These are phyloP conservation scores for Penicillium soppii DNA, from an alignment of 495 filamentous ascomycete genomes.

Conservation along the genomic window DNA sequence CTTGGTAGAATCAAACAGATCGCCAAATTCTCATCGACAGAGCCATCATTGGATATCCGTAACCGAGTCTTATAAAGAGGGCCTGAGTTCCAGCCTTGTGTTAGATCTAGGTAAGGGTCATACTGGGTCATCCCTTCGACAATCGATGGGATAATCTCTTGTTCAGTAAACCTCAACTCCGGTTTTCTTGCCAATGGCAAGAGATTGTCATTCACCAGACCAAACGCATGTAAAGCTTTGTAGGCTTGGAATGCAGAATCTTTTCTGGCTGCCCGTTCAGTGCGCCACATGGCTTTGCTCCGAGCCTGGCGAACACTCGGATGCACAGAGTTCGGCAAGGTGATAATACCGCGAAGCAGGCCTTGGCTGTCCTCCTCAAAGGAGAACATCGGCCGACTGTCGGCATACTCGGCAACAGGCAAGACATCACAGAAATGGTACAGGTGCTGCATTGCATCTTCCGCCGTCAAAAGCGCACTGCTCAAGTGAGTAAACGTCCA, in stretches of 20 bases:
- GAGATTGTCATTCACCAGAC: slow-evolving; percentile 76
- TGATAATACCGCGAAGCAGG: slow-evolving; percentile 42
- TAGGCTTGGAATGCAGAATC: slow-evolving; percentile 89
- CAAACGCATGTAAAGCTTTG: slow-evolving; percentile 62
- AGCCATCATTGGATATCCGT: slow-evolving; percentile 25
- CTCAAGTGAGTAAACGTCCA: slow-evolving; percentile 1
- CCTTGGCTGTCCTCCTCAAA: slow-evolving; percentile 30
- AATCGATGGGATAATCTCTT: slow-evolving; percentile 24
- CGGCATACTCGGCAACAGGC: slow-evolving; percentile 53
- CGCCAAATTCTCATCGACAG: slow-evolving; percentile 27
- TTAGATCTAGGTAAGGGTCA: slow-evolving; percentile 66
- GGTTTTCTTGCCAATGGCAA: slow-evolving; percentile 53
- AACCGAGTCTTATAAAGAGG: slow-evolving; percentile 34
- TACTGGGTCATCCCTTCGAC: slow-evolving; percentile 54
- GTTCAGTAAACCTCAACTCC: slow-evolving; percentile 15
- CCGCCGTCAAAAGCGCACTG: slow-evolving; percentile 73
- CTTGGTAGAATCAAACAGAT: slow-evolving; percentile 50
- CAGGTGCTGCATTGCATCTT: slow-evolving; percentile 72
- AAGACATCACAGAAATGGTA: slow-evolving; percentile 77
- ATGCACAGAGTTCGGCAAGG: slow-evolving; percentile 71
- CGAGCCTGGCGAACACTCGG: slow-evolving; percentile 55
- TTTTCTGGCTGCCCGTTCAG: slow-evolving; percentile 72
- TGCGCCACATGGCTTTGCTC: slow-evolving; percentile 59
- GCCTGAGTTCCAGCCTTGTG: slow-evolving; percentile 50
- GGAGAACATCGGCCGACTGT: slow-evolving; percentile 49